phyloP scores from a whole-genome alignment of 176 grass and related monocot species.

The Paspalum vaginatum region DNA sequence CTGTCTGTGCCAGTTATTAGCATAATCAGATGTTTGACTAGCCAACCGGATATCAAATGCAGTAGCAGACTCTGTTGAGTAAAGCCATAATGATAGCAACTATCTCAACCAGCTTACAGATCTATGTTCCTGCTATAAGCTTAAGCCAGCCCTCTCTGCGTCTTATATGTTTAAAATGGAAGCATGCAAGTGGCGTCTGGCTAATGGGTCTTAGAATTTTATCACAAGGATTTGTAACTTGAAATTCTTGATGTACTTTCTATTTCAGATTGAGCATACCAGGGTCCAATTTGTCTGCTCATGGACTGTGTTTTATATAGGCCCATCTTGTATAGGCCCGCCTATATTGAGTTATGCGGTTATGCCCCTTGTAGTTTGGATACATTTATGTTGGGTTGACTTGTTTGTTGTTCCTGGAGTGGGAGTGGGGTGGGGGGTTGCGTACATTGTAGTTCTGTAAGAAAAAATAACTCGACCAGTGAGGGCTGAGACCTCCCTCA shows the following conservation, averaged over 20 bases:
- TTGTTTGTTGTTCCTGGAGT: too few relatives aligned
- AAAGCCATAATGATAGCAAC: slow-evolving; percentile 7
- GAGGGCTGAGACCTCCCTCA: too few relatives aligned
- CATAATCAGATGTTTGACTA: neutral
- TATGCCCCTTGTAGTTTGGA: slow-evolving; percentile 4
- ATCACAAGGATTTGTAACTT: slow-evolving; percentile 1
- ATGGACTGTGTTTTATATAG: neutral
- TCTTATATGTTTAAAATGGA: neutral
- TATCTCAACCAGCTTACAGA: neutral
- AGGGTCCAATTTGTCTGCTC: neutral
- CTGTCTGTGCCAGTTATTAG: neutral
- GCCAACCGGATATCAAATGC: neutral
- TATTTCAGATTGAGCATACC: neutral
- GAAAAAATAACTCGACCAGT: too few relatives aligned
- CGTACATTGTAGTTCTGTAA: neutral
- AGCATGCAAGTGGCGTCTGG: neutral
- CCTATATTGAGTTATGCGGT: too few relatives aligned
- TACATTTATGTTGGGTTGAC: too few relatives aligned
- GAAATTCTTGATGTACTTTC: neutral
- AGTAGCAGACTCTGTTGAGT: neutral
- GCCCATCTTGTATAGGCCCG: neutral
- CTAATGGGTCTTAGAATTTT: slow-evolving; percentile 24
- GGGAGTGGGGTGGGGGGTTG: neutral
- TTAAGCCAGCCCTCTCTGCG: slow-evolving; percentile 7
- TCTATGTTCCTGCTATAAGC: neutral